Conservation (phyloP, 768 basidiomycete genomes). For the Kwoniella dendrophila region DNA sequence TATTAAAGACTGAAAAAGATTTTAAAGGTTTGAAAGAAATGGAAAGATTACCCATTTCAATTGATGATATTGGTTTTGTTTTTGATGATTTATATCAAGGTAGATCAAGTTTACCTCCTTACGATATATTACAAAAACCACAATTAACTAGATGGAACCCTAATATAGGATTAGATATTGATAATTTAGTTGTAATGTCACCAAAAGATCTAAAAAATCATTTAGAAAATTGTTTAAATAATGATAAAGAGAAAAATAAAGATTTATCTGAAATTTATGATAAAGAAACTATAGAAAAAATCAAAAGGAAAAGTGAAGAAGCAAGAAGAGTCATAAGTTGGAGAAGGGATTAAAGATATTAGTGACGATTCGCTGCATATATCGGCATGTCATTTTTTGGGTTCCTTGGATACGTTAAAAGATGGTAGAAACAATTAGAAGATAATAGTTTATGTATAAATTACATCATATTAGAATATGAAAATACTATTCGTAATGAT, state of each 20-base stretch:
- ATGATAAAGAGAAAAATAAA: constrained; percentile 53
- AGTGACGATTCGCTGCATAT: no score
- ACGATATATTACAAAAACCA: constrained; percentile 72
- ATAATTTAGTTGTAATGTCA: constrained; percentile 86
- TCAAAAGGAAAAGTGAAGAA: constrained; percentile 66
- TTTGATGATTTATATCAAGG: constrained; percentile 82
- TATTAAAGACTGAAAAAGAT: constrained; percentile 74
- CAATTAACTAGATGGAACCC: constrained; percentile 82
- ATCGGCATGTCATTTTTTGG: no score
- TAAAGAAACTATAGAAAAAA: constrained; percentile 63
- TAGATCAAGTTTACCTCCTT: constrained; percentile 76
- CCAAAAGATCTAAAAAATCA: constrained; percentile 73
- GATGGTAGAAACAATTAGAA: no score
- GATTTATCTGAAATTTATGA: constrained; percentile 72
- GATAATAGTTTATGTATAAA: no score
- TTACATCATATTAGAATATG: no score
- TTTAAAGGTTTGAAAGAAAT: constrained; percentile 61
- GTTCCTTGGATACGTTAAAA: no score
- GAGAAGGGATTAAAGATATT: constrained; percentile 27
- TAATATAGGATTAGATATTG: constrained; percentile 64
- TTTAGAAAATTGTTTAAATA: constrained; percentile 53
- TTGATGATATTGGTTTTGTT: constrained; percentile 78
- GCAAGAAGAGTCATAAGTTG: constrained; percentile 58
- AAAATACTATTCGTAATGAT: no score
- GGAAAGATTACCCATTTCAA: constrained; percentile 64